Evolutionary conservation across 805 yeast genomes (phyloP).

Genomic region (Yarrowia yakushimensis): DNA sequence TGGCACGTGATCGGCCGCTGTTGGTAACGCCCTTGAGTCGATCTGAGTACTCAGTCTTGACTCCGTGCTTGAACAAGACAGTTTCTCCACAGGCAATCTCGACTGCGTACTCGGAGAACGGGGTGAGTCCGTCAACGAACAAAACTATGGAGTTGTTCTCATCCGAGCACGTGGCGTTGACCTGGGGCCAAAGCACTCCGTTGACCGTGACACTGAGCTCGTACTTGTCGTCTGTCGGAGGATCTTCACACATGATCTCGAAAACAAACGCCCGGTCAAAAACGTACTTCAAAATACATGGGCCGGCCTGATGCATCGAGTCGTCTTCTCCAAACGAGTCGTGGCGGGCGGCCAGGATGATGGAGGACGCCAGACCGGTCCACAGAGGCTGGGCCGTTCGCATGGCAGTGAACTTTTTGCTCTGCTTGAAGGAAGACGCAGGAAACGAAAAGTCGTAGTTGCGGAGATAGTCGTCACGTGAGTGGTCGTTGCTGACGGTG

Average conservation of each 20-base stretch:
- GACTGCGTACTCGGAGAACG: conserved; percentile 60
- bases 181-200: conserved; percentile 68
- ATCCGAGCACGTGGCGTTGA: conserved; percentile 42
- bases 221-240: conserved; percentile 40
- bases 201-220: conserved; percentile 45
- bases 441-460: conserved; percentile 30
- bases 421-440: conserved; percentile 32
- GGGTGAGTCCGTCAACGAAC: conserved; percentile 63
- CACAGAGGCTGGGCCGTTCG: conserved; percentile 38
- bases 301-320: conserved; percentile 29
- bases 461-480: conserved; percentile 4
- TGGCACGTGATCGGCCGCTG: conserved; percentile 11
- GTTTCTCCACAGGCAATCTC: conserved; percentile 42
- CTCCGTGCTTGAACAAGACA: conserved; percentile 28
- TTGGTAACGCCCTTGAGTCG: conserved; percentile 36
- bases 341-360: conserved; percentile 38
- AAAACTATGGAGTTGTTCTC: conserved; percentile 33
- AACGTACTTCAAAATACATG: conserved; percentile 36
- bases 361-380: conserved; percentile 38
- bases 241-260: conserved; percentile 27
- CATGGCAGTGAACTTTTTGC: conserved; percentile 33
- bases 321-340: conserved; percentile 27
- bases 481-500: background rate
- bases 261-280: conserved; percentile 36
- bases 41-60: conserved; percentile 53